Base-by-base conservation (phyloP, 2,329 filamentous ascomycete genomes). In the Orbilia brochopaga region DNA sequence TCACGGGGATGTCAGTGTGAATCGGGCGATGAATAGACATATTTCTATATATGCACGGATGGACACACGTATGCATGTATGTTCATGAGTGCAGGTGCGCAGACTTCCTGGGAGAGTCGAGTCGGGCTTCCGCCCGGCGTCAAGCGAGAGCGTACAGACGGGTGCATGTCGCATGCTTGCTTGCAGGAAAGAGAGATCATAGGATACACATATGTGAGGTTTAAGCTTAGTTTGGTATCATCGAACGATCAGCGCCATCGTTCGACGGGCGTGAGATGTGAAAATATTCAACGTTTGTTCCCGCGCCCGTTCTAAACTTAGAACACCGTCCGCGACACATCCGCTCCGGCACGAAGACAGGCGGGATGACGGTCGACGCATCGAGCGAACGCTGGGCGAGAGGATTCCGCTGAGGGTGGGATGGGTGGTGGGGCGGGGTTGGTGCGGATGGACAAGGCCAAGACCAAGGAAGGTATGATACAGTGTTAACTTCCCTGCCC, bases 281-380 rank as follows among this genome's bases (percentile, higher is more conserved):
- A 42, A 32, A 8, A 32, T 32, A 32, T 32, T 32, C 27, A 32
- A 32, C 27, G 27, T 32, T 32, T 8, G 27, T 32, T 4, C 8
- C 27, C 27, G 27, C 27, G 27, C 27, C 27, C 8, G 27, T 32
- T 32, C 37, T 42, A 42, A 15, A 42, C 4, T 42, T 42, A 15
- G 37, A 42, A 15, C 37, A 13, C 37, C 4, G 4, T 3, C 27
- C 4, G 27, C 3, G 4, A 32, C 3, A 42, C 13, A 42, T 17
- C n/a, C 37, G 37, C 37, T 37, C 32, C 6, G 37, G 27, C 27
- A 32, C 27, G 27, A n/a, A n/a, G n/a, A 32, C 37, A 42, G 37
- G n/a, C 37, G 37, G 37, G 37, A 42, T 42, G 37, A 42, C 37
- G 37, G 37, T 42, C 37, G 37, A 42, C n/a, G 37, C 37, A 42